Base-by-base conservation (phyloP, 148 eudicot species). In the Cornus suecica region DNA sequence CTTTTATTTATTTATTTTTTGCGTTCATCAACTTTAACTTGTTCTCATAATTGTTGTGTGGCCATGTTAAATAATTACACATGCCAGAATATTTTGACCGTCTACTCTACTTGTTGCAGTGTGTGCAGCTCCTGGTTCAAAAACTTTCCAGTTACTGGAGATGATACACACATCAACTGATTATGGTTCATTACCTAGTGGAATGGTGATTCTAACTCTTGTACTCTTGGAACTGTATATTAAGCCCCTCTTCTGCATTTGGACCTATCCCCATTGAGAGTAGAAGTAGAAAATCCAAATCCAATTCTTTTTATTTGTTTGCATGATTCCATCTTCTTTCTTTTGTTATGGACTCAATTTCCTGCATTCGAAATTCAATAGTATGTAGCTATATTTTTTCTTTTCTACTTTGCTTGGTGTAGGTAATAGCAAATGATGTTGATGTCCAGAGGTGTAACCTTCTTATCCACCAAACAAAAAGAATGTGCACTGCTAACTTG, bases 91-190 rank as follows among this genome's bases (percentile, higher is more conserved):
- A 42, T 74, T 74, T 75, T 79, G 70, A 77, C 76, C 64, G 34
- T 79, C 80, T 45, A 42, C 68, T 67, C 58, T 88, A 4, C 37
- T 69, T 29, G 60, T 51, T 87, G 81, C 82, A 95, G 99, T 95
- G 97, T 95, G 99, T 91, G 99, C 99, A 15, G 99, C 99, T 62
- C 99, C 99, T 3, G 99, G 99, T 37, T 95, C 99, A 13, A 95
- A 95, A 79, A 95, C 99, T 45, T 95, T 95, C 79, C 99, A 95
- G 83, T 79, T 95, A 74, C 97, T 95, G 64, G 99, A 95, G 88
- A 95, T 92, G 84, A 90, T 95, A 81, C 88, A 95, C 81, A 84
- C 77, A 31, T 76, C 83, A 30, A 83, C 87, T 37, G 85, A 84
- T 75, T 63, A 87, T 51, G 93, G 89, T 68, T 68, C 84, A 62